Percentiles rank a stretch among this genome's conserved stretches.
phyloP scores from a whole-genome alignment of 2,329 filamentous ascomycete genomes.

The Fusarium sarcochroum region DNA sequence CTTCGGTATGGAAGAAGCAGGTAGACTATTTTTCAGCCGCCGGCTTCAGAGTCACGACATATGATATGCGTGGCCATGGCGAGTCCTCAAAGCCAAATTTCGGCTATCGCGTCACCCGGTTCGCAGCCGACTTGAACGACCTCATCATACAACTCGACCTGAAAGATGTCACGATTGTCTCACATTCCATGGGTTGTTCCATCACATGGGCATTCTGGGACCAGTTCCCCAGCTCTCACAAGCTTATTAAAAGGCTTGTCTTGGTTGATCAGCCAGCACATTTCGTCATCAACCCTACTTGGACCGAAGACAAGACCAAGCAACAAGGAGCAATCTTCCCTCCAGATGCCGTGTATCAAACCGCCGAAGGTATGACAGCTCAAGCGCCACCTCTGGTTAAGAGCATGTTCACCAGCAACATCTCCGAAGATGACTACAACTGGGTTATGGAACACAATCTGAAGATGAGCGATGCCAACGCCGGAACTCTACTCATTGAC shows the following conservation, averaged over 20 bases:
- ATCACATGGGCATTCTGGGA: constrained; percentile 10
- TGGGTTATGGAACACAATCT: not conserved
- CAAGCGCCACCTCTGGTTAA: not conserved
- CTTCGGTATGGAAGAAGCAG: constrained; percentile 1
- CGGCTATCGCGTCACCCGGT: not conserved
- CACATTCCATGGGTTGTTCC: constrained; percentile 8
- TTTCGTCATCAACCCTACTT: constrained; percentile 2
- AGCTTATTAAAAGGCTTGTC: not conserved
- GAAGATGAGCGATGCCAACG: constrained; percentile 5
- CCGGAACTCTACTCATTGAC: not conserved
- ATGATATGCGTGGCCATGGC: constrained; percentile 7
- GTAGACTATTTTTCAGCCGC: not conserved
- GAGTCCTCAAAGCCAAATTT: not conserved
- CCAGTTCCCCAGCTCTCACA: not conserved
- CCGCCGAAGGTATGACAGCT: not conserved
- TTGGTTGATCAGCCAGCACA: constrained; percentile 1
- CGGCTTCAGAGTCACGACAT: constrained; percentile 1
- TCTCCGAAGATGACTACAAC: not conserved
- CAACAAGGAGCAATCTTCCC: not conserved
- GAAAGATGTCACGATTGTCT: not conserved
- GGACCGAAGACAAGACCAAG: not conserved
- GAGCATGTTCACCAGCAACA: not conserved
- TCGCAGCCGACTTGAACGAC: constrained; percentile 4
- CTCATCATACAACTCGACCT: not conserved
- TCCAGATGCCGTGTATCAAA: not conserved